These are phyloP conservation scores for Fomitiporia mediterranea DNA, from an alignment of 1,284 basidiomycete species.

Conservation along the genomic window DNA sequence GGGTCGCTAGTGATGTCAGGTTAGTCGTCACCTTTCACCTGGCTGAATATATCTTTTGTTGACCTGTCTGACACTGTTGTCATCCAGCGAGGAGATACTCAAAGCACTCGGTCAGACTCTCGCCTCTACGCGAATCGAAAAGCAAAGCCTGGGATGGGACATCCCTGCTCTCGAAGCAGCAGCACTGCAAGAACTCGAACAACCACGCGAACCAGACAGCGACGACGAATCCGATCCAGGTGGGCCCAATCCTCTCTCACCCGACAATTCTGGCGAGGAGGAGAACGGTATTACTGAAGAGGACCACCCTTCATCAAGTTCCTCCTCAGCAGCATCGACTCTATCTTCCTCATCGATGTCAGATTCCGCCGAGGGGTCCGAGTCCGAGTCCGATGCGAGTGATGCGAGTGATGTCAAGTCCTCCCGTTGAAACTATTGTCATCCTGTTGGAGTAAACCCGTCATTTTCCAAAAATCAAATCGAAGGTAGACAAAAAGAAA, in stretches of 20 bases:
- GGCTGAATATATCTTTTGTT: no score
- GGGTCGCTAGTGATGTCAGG: slow-evolving; percentile 62
- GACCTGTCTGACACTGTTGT: neutral
- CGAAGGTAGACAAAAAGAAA: no score
- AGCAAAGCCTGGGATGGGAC: slow-evolving; percentile 60
- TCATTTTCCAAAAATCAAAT: no score
- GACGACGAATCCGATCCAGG: slow-evolving; percentile 45
- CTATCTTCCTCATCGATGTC: slow-evolving; percentile 5
- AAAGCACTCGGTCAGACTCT: slow-evolving; percentile 42
- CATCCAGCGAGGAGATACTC: slow-evolving; percentile 51
- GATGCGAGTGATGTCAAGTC: no score
- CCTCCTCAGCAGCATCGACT: neutral
- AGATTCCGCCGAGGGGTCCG: neutral
- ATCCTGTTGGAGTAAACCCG: no score
- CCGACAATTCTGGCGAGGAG: slow-evolving; percentile 4
- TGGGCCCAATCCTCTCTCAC: neutral
- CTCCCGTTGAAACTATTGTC: no score
- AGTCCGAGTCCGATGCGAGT: neutral
- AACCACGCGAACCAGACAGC: slow-evolving; percentile 46
- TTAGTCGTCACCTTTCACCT: slow-evolving; percentile 29
- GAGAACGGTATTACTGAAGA: neutral
- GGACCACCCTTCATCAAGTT: neutral
- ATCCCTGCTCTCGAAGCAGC: slow-evolving; percentile 60
- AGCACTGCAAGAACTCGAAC: slow-evolving; percentile 36
- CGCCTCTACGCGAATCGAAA: slow-evolving; percentile 40